Base-by-base conservation (phyloP, 2,329 filamentous ascomycete genomes). In the Trichoderma sp. region DNA sequence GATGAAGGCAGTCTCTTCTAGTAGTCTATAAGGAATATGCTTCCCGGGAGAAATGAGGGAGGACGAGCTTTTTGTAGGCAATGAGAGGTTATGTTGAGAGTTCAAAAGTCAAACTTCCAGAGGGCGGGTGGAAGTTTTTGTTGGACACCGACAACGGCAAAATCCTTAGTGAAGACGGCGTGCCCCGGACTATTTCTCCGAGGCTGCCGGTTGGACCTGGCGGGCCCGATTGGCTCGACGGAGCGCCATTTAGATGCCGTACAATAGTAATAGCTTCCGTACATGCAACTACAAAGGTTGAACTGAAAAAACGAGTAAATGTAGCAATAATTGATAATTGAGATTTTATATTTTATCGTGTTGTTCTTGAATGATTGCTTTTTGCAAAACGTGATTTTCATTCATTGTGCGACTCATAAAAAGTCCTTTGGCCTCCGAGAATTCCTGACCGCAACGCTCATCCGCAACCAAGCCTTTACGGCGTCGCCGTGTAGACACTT, bases 111-210 rank as follows among this genome's bases (percentile, higher is more conserved):
- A 59, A 71, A 41, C 59, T 71, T 27, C 24, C n/a, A 56, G 41
- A 71, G 50, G 41, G 68, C 16, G 12, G 66, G 38, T 35, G 62
- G 74, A 75, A 73, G 45, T 27, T 75, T 75, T 75, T 75, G 68
- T 66, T 71, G 31, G 59, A 73, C 60, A 64, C 67, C 45, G 68
- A 66, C 45, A 24, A 27, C 41, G 50, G 74, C 60, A 65, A 75
- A 45, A 73, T 67, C 50, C 33, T 38, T 73, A 29, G 45, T 71
- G 73, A 75, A 29, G n/a, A 73, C 74, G 74, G 74, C 60, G 73
- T 73, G 41, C 60, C 41, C 60, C 74, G 74, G 59, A 45, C 60
- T 72, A 69, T 73, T 75, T 73, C 74, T 73, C 74, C 74, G 74
- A 75, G 68, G 38, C 68, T 64, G 74, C 74, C 74, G 74, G 74